Base-by-base conservation (phyloP, 176 grass and related monocot species). In the Triticum turgidum region DNA sequence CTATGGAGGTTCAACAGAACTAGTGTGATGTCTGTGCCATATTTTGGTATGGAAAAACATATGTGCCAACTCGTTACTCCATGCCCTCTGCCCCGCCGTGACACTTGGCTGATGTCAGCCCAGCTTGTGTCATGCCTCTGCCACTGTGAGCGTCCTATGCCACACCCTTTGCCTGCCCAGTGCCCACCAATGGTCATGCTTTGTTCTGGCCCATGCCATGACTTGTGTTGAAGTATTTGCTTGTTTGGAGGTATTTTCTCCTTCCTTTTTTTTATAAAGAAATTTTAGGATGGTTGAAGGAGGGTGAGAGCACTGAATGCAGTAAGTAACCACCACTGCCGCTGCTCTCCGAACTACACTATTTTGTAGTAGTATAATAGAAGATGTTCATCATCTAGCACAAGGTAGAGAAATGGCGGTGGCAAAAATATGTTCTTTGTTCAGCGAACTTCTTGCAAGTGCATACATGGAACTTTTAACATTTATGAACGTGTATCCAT, bases 371-470 rank as follows among this genome's bases (percentile, higher is more conserved):
- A 27, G 41, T 74, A 74, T 74, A 74, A 29, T 75, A 49, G 72
- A 42, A 32, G 34, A n/a, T 15, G 58, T 21, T 64, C 54, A 76
- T 22, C 6, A 62, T 33, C 17, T 15, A 44, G 10, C 17, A 44
- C 21, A 78, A 63, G 73, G 78, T 64, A 6, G 18, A 82, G 77
- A 80, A 61, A 49, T 66, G 20, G 71, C 56, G 65, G 56, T 82
- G 83, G 41, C 65, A 13, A 86, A 85, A 65, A 86, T 81, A 61
- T 69, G 25, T 14, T 52, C 51, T 81, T 76, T 81, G 61, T 77
- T 86, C 20, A n/a, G 37, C 37, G 15, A 82, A 76, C 29, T 49
- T 89, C 61, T 68, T 69, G 39, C 25, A 82, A 66, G 37, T 25
- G 1, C 44, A 44, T 44, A 33, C 9, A 3, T 58, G 54, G 56